Conservation (phyloP, 78 protist genomes). For the Bodo saltans region DNA sequence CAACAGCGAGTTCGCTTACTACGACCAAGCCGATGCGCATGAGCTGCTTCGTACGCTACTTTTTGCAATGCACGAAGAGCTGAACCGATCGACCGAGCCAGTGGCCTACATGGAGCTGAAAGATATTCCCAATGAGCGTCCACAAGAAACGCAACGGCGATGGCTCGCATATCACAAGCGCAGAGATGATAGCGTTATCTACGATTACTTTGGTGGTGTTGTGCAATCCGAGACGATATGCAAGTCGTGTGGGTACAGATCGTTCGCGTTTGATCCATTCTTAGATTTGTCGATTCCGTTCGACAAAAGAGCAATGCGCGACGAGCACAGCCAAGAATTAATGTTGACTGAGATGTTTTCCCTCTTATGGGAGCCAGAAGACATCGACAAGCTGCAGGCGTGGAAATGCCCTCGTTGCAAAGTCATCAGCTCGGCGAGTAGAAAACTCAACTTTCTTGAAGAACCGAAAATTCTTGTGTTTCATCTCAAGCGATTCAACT, state of each 20-base stretch:
- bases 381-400: no score
- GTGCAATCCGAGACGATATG: not conserved
- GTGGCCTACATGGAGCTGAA: not conserved
- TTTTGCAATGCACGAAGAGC: conserved; percentile 34
- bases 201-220: conserved; percentile 5
- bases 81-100: not conserved
- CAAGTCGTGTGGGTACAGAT: not conserved
- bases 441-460: no score
- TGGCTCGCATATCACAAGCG: not conserved
- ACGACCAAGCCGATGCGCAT: conserved; percentile 32
- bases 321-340: no score
- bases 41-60: conserved; percentile 37
- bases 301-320: no score
- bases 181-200: not conserved
- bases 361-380: no score
- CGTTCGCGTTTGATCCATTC: conserved; percentile 5
- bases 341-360: no score
- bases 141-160: not conserved
- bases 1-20: not conserved
- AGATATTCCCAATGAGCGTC: not conserved
- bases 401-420: no score
- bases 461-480: not conserved
- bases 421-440: no score
- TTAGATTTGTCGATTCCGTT: conserved; percentile 24
- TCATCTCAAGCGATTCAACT: conserved; percentile 2